These are phyloP conservation scores for Apostasia ramifera DNA, from an alignment of 106 monocot genomes.

Conservation along the genomic window DNA sequence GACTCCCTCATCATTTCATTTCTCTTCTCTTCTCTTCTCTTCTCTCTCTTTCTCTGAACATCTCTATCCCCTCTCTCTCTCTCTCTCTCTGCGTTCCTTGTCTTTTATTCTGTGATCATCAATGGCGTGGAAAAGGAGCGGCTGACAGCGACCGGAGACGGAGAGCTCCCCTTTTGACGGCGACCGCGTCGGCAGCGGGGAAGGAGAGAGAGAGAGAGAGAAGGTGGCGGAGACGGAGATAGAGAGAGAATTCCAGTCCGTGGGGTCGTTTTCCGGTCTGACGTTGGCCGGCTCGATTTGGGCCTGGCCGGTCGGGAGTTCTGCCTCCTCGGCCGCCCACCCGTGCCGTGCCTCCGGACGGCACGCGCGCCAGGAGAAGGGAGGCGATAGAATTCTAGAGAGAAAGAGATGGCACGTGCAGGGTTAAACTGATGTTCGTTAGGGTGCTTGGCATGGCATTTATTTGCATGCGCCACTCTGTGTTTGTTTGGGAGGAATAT, in stretches of 20 bases:
- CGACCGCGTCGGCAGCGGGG: not conserved
- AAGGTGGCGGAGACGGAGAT: too few species aligned
- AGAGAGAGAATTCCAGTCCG: not conserved
- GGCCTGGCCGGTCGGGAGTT: not conserved
- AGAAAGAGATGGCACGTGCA: too few species aligned
- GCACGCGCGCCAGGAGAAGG: not conserved
- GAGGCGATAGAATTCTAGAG: too few species aligned
- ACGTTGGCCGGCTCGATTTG: not conserved
- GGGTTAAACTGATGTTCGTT: too few species aligned
- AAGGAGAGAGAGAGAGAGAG: not conserved
- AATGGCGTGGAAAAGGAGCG: not conserved
- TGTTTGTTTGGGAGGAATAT: too few species aligned
- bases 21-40: too few species aligned
- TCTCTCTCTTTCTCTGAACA: too few species aligned
- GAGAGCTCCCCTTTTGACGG: not conserved
- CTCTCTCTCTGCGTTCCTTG: not conserved
- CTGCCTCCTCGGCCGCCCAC: too few species aligned
- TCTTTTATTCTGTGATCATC: not conserved
- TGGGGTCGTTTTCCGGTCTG: not conserved
- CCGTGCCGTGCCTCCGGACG: not conserved
- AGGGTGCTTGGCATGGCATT: too few species aligned
- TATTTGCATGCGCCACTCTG: too few species aligned
- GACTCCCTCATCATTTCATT: not conserved
- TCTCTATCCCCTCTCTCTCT: too few species aligned
- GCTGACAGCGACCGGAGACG: not conserved